Evolutionary conservation across 192 early-diverging fungal genomes (phyloP).

Genomic region (Entomortierella beljakovae): DNA sequence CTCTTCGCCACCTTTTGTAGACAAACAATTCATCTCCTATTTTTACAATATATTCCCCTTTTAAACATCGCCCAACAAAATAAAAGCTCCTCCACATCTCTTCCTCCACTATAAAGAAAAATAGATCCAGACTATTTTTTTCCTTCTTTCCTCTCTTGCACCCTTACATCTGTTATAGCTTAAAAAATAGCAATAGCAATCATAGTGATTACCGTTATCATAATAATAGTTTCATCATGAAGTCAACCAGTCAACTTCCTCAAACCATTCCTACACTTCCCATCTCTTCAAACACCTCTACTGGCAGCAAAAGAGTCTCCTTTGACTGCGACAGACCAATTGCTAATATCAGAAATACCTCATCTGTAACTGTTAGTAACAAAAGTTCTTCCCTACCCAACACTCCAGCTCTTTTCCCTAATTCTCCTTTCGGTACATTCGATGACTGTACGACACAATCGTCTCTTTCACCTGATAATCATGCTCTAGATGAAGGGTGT

Average conservation of each 20-base stretch:
- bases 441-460: neutral
- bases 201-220: too few species aligned
- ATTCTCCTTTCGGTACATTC: slow-evolving; percentile 11
- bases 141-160: too few species aligned
- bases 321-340: slow-evolving; percentile 16
- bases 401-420: neutral
- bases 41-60: neutral
- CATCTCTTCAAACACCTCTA: neutral
- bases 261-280: slow-evolving; percentile 5
- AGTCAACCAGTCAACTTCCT: slow-evolving; percentile 5
- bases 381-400: neutral
- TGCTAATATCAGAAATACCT: neutral
- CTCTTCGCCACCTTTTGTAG: neutral
- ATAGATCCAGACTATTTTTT: too few species aligned
- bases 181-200: too few species aligned
- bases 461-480: neutral
- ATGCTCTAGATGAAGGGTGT: neutral
- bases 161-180: too few species aligned
- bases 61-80: neutral
- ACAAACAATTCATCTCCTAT: too few species aligned
- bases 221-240: slow-evolving; percentile 4
- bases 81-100: neutral
- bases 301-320: slow-evolving; percentile 13
- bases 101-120: too few species aligned
- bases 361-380: too few species aligned